phyloP scores from a whole-genome alignment of 306 rosid genomes.

The Castanea crenata region DNA sequence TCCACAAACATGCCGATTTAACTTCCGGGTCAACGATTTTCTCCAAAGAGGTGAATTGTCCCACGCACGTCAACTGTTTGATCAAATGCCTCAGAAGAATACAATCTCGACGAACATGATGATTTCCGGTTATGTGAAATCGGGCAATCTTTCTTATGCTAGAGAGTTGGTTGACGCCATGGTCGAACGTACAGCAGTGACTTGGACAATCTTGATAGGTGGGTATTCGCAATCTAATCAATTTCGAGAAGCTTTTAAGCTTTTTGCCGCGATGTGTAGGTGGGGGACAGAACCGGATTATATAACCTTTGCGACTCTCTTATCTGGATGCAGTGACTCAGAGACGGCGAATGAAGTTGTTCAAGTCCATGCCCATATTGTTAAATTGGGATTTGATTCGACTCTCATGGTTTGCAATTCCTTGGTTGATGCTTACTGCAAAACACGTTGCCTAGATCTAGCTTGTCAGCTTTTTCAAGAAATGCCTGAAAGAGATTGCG shows the following conservation, averaged over 20 bases:
- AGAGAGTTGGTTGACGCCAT: constrained; percentile 58
- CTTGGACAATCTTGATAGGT: constrained; percentile 87
- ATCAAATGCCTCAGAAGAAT: constrained; percentile 68
- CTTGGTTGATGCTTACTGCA: constrained; percentile 80
- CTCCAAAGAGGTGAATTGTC: constrained; percentile 48
- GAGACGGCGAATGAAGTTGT: constrained; percentile 43
- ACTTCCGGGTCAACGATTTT: constrained; percentile 47
- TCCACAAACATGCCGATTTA: constrained; percentile 57
- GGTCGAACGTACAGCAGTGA: constrained; percentile 61
- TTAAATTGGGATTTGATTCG: constrained; percentile 59
- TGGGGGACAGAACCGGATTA: constrained; percentile 56
- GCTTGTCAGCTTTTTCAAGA: constrained; percentile 55
- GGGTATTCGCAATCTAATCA: constrained; percentile 50
- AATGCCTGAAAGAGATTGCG: constrained; percentile 57
- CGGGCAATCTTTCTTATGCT: constrained; percentile 59
- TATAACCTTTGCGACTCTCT: constrained; percentile 68
- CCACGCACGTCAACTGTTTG: constrained; percentile 60
- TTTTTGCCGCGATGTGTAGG: constrained; percentile 62
- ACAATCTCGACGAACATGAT: constrained; percentile 65
- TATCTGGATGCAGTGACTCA: constrained; percentile 63
- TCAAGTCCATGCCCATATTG: constrained; percentile 63
- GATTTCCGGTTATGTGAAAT: constrained; percentile 62
- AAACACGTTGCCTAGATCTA: constrained; percentile 43
- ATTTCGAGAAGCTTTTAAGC: constrained; percentile 55
- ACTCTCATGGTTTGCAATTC: constrained; percentile 77